These are phyloP conservation scores for Massariosphaeria phaeospora DNA, from an alignment of 495 filamentous ascomycete genomes.

Conservation along the genomic window DNA sequence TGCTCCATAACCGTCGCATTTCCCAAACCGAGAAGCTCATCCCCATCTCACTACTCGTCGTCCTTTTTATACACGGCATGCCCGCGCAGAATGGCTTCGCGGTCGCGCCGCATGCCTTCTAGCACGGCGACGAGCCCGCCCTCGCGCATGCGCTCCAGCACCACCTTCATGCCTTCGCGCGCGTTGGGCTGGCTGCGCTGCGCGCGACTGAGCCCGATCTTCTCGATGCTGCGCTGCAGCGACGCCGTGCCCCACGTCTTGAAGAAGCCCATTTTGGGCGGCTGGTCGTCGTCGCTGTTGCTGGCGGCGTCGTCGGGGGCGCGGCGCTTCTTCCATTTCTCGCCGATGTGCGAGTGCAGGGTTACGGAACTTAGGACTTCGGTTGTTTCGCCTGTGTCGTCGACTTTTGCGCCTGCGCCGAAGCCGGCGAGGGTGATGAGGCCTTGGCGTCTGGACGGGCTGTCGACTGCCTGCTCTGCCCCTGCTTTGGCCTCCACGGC, in stretches of 20 bases:
- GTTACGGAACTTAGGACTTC: constrained; percentile 79
- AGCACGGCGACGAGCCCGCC: constrained; percentile 81
- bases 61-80: constrained; percentile 6
- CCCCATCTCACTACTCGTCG: background rate
- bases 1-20: no score
- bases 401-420: constrained; percentile 31
- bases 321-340: constrained; percentile 57
- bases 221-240: constrained; percentile 84
- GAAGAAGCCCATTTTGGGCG: constrained; percentile 57
- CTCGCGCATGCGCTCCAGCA: constrained; percentile 75
- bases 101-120: constrained; percentile 74
- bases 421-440: constrained; percentile 26
- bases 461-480: constrained; percentile 19
- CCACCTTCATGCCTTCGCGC: constrained; percentile 91
- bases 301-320: constrained; percentile 39
- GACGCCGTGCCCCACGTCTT: constrained; percentile 70
- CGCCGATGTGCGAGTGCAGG: constrained; percentile 74
- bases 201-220: constrained; percentile 78
- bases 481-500: constrained; percentile 7
- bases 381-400: constrained; percentile 57
- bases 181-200: constrained; percentile 78
- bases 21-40: no score
- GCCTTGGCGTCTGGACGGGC: constrained; percentile 23
- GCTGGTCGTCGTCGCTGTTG: constrained; percentile 45
- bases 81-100: constrained; percentile 35